Evolutionary conservation across 306 rosid genomes (phyloP).

Genomic region (Quercus engelmannii): DNA sequence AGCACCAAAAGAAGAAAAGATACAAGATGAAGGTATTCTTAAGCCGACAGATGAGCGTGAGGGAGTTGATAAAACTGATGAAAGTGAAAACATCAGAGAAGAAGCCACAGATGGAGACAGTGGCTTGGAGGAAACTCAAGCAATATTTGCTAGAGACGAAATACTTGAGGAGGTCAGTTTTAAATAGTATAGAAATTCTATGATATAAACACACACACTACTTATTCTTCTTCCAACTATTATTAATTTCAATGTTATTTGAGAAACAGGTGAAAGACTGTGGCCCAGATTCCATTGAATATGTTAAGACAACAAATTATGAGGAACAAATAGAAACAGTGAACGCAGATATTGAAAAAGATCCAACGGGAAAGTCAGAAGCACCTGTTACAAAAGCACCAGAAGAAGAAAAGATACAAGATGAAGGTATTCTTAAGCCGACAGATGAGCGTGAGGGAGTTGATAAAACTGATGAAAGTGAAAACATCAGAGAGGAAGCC

Average conservation of each 20-base stretch:
- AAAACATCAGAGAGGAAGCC: neutral
- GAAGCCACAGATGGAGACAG: neutral
- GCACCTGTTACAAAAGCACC: too few species aligned
- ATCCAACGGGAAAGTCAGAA: neutral
- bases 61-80: neutral
- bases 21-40: too few species aligned
- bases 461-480: neutral
- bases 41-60: neutral
- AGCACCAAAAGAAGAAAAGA: constrained; percentile 2
- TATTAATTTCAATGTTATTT: neutral
- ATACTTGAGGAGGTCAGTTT: constrained; percentile 12
- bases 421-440: neutral
- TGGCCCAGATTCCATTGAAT: neutral
- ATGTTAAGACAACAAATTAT: neutral
- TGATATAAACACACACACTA: neutral
- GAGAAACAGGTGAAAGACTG: neutral
- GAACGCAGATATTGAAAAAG: neutral
- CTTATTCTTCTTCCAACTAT: neutral
- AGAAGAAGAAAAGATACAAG: too few species aligned
- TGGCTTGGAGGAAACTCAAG: neutral
- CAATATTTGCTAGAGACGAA: neutral
- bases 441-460: neutral
- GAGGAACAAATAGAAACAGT: neutral
- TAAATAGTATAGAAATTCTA: neutral
- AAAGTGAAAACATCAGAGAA: constrained; percentile 8